Percentiles rank a stretch among this genome's conserved stretches.
Evolutionary conservation across 306 rosid genomes (phyloP).

Genomic region (Cucurbita ficifolia): DNA sequence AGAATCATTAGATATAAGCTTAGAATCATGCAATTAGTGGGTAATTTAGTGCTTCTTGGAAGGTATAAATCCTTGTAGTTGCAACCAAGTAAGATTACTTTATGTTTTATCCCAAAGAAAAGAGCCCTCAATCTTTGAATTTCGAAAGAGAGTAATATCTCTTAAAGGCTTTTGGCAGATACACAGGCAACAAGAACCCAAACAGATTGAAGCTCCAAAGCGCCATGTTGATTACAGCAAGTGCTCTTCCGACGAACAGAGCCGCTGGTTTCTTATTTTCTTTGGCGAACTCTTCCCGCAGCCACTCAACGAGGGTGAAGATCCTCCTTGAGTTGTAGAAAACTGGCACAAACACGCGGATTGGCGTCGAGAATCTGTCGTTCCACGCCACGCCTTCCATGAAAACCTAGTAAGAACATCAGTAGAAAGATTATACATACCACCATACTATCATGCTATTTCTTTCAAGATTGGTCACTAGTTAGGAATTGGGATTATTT

Average conservation of each 20-base stretch:
- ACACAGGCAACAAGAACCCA: conserved; percentile 78
- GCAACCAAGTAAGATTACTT: too few species aligned
- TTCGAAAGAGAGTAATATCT: conserved; percentile 35
- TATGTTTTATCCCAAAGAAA: too few species aligned
- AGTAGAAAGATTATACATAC: not conserved
- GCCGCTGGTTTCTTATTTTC: conserved; percentile 24
- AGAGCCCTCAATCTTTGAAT: conserved; percentile 13
- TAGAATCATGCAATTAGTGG: not conserved
- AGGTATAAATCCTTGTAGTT: too few species aligned
- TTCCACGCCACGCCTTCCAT: conserved; percentile 67
- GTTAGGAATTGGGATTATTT: too few species aligned
- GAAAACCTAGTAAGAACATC: conserved; percentile 17
- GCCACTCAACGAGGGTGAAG: conserved; percentile 59
- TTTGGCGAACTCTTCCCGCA: conserved; percentile 51
- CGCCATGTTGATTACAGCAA: conserved; percentile 70
- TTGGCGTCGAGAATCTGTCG: conserved; percentile 41
- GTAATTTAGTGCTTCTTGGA: not conserved
- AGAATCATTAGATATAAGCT: not conserved
- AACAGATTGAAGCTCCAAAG: conserved; percentile 88
- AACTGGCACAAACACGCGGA: conserved; percentile 75
- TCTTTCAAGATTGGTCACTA: too few species aligned
- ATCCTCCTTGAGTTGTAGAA: conserved; percentile 61
- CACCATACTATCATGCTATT: not conserved
- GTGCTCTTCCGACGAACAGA: conserved; percentile 44
- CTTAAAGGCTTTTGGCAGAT: conserved; percentile 78